A percentile compares a stretch with the other conserved stretches of the same genome.
Evolutionary conservation across 192 early-diverging fungal genomes (phyloP).

Genomic region (Pilaira anomala): DNA sequence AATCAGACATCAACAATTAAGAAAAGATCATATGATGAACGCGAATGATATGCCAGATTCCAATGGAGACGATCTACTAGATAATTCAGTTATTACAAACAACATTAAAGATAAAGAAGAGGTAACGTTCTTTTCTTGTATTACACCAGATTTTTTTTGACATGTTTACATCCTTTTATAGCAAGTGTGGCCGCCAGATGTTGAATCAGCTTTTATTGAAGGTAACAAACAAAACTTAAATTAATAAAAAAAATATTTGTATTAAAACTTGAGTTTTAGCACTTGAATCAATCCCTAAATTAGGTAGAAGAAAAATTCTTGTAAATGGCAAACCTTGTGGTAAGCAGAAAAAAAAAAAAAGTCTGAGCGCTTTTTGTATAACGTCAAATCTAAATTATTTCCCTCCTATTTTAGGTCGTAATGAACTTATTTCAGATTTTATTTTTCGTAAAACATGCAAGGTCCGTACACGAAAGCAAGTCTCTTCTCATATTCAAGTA

Average conservation of each 20-base stretch:
- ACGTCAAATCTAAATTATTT: constrained; percentile 36
- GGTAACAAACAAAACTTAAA: constrained; percentile 28
- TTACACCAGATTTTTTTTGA: too few relatives aligned
- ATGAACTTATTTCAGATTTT: constrained; percentile 74
- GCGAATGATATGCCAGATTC: constrained; percentile 3
- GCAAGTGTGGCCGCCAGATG: constrained; percentile 60
- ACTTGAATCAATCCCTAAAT: constrained; percentile 48
- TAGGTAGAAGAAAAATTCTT: constrained; percentile 49
- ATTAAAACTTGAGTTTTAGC: too few relatives aligned
- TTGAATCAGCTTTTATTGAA: constrained; percentile 58
- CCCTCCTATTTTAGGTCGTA: constrained; percentile 51
- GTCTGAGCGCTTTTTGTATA: constrained; percentile 21
- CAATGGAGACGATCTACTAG: neutral
- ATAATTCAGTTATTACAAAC: neutral
- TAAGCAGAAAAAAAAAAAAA: constrained; percentile 14
- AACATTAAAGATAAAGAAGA: constrained; percentile 29
- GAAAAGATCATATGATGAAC: too few relatives aligned
- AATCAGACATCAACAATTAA: neutral
- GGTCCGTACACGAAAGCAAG: constrained; percentile 70
- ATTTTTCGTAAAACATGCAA: constrained; percentile 66
- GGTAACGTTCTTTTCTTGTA: constrained; percentile 5
- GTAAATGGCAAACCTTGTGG: constrained; percentile 52
- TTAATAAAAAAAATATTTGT: constrained; percentile 3
- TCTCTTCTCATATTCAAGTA: constrained; percentile 78
- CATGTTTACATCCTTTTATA: neutral